Evolutionary conservation across 768 basidiomycete genomes (phyloP).

Genomic region (Lactifluus volemus): DNA sequence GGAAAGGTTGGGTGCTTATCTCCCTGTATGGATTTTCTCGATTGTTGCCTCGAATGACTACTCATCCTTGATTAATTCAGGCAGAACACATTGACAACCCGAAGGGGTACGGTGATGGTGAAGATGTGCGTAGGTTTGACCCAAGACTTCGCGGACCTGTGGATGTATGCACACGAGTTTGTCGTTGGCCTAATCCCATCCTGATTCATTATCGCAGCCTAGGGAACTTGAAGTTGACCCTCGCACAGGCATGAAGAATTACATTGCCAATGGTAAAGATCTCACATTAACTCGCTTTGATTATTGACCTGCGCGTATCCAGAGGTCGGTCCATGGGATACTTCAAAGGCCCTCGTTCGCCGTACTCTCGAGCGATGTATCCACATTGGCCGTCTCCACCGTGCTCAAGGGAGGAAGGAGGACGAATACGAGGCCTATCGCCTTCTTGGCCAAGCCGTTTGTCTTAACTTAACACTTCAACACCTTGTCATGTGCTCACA

Average conservation of each 20-base stretch:
- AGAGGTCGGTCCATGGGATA: conserved; percentile 81
- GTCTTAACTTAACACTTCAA: background rate
- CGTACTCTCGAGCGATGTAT: conserved; percentile 73
- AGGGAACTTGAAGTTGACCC: conserved; percentile 80
- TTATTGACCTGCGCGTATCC: background rate
- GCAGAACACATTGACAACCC: conserved; percentile 91
- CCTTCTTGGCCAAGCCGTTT: conserved; percentile 61
- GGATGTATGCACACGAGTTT: conserved; percentile 38
- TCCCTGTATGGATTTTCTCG: conserved; percentile 45
- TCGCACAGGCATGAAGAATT: conserved; percentile 86
- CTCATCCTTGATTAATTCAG: conserved; percentile 26
- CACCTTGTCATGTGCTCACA: background rate
- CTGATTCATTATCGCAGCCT: conserved; percentile 35
- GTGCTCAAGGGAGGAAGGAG: conserved; percentile 46
- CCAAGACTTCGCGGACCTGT: conserved; percentile 74
- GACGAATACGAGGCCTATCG: conserved; percentile 76
- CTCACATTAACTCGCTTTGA: background rate
- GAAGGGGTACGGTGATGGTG: conserved; percentile 77
- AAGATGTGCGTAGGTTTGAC: conserved; percentile 75
- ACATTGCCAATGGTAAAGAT: conserved; percentile 17
- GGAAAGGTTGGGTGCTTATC: conserved; percentile 77
- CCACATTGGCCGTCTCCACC: conserved; percentile 59
- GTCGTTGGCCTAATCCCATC: background rate
- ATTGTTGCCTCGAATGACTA: background rate
- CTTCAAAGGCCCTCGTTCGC: conserved; percentile 70